Evolutionary conservation across 345 rosid genomes (phyloP).

Genomic region (Chamaenerion angustifolium): DNA sequence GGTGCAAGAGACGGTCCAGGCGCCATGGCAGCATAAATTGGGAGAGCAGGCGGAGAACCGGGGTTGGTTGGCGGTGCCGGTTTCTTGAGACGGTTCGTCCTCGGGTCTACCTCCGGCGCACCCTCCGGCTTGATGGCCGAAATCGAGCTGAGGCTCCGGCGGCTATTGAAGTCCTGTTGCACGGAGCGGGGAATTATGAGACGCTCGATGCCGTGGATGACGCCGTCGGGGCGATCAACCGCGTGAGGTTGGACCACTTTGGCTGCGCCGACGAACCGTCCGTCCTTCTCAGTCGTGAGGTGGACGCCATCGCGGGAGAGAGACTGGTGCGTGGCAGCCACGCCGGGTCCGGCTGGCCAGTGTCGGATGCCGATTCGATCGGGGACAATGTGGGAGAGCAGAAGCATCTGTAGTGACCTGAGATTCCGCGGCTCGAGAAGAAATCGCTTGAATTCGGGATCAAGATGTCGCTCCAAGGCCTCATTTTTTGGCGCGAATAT

Average conservation of each 20-base stretch:
- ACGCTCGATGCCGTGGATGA: slow-evolving; percentile 54
- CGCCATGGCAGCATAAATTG: slow-evolving; percentile 76
- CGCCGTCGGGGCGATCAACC: slow-evolving; percentile 50
- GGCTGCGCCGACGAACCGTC: slow-evolving; percentile 27
- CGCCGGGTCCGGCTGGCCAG: slow-evolving; percentile 29
- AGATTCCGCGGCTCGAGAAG: slow-evolving; percentile 85
- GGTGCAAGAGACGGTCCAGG: slow-evolving; percentile 93
- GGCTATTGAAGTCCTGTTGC: slow-evolving; percentile 48
- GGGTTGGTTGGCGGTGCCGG: slow-evolving; percentile 34
- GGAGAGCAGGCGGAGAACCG: slow-evolving; percentile 69
- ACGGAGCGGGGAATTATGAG: slow-evolving; percentile 53
- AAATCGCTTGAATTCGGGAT: slow-evolving; percentile 84
- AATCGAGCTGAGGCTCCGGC: slow-evolving; percentile 43
- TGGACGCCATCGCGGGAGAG: slow-evolving; percentile 32
- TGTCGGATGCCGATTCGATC: slow-evolving; percentile 31
- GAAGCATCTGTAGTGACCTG: slow-evolving; percentile 61
- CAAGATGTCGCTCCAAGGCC: slow-evolving; percentile 69
- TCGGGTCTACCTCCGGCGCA: slow-evolving; percentile 62
- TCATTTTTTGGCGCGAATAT: slow-evolving; percentile 86
- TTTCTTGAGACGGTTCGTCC: slow-evolving; percentile 52
- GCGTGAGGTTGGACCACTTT: slow-evolving; percentile 29
- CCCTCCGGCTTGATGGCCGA: slow-evolving; percentile 55
- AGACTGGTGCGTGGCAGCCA: slow-evolving; percentile 23
- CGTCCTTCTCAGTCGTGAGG: slow-evolving; percentile 22
- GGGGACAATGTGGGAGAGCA: slow-evolving; percentile 71